A percentile compares a stretch with the other conserved stretches of the same genome.
Conservation (phyloP, 495 filamentous ascomycete species). For the Achaetomiella virescens region DNA sequence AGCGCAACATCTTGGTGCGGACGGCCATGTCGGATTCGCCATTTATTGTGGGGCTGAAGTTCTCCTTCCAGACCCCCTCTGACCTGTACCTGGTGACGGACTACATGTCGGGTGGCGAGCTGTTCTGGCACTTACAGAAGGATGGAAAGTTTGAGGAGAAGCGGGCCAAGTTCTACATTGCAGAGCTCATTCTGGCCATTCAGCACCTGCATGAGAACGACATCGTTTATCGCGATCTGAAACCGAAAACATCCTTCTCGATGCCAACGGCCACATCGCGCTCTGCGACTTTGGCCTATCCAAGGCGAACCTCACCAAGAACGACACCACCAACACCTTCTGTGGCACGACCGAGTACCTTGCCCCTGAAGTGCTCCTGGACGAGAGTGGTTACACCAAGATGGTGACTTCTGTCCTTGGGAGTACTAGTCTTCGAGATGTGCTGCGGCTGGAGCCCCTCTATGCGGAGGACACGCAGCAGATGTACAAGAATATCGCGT, state of each 20-base stretch:
- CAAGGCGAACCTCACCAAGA: conserved; percentile 92
- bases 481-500: conserved; percentile 99
- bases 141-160: conserved; percentile 93
- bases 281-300: conserved; percentile 96
- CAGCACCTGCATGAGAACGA: conserved; percentile 94
- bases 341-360: conserved; percentile 98
- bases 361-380: conserved; percentile 88
- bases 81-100: conserved; percentile 98
- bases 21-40: conserved; percentile 94
- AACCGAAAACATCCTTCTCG: conserved; percentile 95
- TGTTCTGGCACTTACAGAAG: conserved; percentile 98
- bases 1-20: conserved; percentile 93
- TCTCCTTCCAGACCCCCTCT: conserved; percentile 95
- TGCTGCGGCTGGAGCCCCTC: conserved; percentile 97
- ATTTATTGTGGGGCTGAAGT: conserved; percentile 97
- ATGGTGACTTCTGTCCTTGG: conserved; percentile 99
- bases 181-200: conserved; percentile 90
- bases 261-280: conserved; percentile 85
- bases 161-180: conserved; percentile 97
- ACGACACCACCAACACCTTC: conserved; percentile 97
- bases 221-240: conserved; percentile 96
- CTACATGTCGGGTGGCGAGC: conserved; percentile 97
- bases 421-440: conserved; percentile 98
- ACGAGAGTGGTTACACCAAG: conserved; percentile 97
- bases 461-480: conserved; percentile 99